Percentiles rank a stretch among this genome's conserved stretches.
Evolutionary conservation across 1,284 basidiomycete genomes (phyloP).

Genomic region (Naganishia cerealis): DNA sequence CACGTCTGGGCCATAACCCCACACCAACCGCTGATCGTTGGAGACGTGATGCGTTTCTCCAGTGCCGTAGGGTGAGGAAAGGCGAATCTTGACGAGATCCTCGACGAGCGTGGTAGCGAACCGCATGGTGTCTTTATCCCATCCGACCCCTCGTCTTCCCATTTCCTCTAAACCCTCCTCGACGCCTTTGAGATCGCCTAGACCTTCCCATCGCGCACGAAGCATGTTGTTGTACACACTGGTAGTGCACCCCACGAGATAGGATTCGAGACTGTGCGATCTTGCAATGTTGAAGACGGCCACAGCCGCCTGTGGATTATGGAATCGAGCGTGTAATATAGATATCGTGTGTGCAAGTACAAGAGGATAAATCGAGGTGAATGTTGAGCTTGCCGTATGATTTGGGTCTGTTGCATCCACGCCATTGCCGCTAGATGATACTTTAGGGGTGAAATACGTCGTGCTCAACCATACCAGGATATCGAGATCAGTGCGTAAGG

Average conservation of each 20-base stretch:
- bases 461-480: conserved; percentile 72
- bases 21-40: conserved; percentile 12
- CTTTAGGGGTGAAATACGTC: conserved; percentile 61
- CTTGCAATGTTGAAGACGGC: conserved; percentile 76
- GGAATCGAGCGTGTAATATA: conserved; percentile 71
- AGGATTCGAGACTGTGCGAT: conserved; percentile 69
- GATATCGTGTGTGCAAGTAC: conserved; percentile 72
- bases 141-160: conserved; percentile 69
- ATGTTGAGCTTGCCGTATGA: conserved; percentile 33
- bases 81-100: conserved; percentile 55
- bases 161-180: conserved; percentile 74
- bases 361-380: conserved; percentile 63
- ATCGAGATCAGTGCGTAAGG: conserved; percentile 68
- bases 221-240: conserved; percentile 81
- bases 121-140: conserved; percentile 63
- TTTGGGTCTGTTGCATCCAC: conserved; percentile 31
- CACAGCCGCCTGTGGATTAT: conserved; percentile 76
- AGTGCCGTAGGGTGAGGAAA: not conserved
- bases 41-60: not conserved
- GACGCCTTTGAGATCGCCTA: conserved; percentile 73
- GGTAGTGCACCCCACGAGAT: conserved; percentile 81
- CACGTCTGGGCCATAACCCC: conserved; percentile 18
- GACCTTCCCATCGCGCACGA: conserved; percentile 73
- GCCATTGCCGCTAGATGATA: conserved; percentile 54
- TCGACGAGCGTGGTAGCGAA: conserved; percentile 68